Percentiles rank a stretch among this genome's conserved stretches.
Evolutionary conservation across 2,329 filamentous ascomycete species (phyloP).

Genomic region (Apiospora koreana): DNA sequence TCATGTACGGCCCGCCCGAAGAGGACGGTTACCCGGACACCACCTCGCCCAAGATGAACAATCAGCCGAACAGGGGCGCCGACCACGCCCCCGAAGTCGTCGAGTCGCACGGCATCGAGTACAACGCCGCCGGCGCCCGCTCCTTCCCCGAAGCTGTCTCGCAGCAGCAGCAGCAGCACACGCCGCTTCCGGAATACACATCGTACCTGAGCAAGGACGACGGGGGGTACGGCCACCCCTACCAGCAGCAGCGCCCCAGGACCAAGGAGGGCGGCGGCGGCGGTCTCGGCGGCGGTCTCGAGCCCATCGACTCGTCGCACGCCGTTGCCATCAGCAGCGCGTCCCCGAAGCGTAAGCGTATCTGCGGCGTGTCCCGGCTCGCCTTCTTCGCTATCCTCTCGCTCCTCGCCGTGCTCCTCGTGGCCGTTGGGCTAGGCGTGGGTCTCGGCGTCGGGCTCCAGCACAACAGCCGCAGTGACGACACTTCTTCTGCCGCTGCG

Average conservation of each 20-base stretch:
- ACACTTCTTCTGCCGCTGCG: not conserved
- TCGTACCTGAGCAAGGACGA: not conserved
- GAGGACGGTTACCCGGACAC: not conserved
- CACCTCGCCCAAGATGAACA: not conserved
- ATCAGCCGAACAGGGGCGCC: not conserved
- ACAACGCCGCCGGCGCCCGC: not conserved
- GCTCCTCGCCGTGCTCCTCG: not conserved
- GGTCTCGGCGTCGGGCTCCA: not conserved
- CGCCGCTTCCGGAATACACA: not conserved
- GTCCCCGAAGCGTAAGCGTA: not conserved
- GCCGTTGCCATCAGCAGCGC: not conserved
- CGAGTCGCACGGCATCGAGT: not conserved
- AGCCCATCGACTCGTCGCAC: not conserved
- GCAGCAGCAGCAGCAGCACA: not conserved
- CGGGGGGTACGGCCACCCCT: not conserved
- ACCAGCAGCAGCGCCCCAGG: too few species aligned
- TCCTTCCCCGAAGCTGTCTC: not conserved
- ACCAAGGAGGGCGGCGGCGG: not conserved
- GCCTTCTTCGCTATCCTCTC: not conserved
- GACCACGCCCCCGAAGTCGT: slow-evolving; percentile 1
- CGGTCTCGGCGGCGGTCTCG: not conserved
- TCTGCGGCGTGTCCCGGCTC: not conserved
- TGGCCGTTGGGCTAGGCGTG: not conserved
- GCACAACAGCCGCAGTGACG: not conserved
- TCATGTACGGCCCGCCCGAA: slow-evolving; percentile 1